Base-by-base conservation (phyloP, 2,329 filamentous ascomycete species). In the Cryphonectria radicalis region DNA sequence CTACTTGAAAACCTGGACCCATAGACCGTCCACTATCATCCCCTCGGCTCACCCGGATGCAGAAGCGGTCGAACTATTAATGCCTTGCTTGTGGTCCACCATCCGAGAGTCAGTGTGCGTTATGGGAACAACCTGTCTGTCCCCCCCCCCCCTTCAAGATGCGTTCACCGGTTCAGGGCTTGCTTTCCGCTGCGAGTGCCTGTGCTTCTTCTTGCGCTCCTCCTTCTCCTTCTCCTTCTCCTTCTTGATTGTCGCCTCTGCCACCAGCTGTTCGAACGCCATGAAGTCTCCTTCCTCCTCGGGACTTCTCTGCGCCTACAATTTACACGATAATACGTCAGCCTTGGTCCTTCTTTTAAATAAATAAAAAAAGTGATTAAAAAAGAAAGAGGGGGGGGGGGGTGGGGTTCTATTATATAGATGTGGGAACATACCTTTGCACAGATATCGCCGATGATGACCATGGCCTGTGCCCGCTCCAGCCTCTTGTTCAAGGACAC, bases 211-310 rank as follows among this genome's bases (percentile, higher is more conserved):
- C 74, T 85, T 84, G 76, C 86, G 85, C 76, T 83, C 83, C 74
- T 89, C 85, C 84, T 90, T 87, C 76, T 83, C 83, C n/a, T 62
- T 68, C 81, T 59, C 91, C 78, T 93, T 89, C 78, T 96, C 94
- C 83, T 98, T 97, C 88, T 98, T 98, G 68, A 94, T 92, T 70
- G 95, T 94, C 5, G 95, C 95, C 80, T 99, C 96, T 66, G 96
- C 95, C 81, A 99, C 97, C 70, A 99, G 90, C 82, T 98, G 94
- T 81, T 99, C 96, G 76, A 99, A 99, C 22, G 95, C 95, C 89
- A 99, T 97, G 83, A 97, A 98, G 78, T 98, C 96, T 74, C 96
- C 95, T 82, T 99, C 96, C 84, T 99, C 96, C 75, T 99, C 96
- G 59, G 95, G 92, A 69, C 95, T 92, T 74, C 96, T 91, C 80